Base-by-base conservation (phyloP, 1,139 yeast species). In the Suhomyces chickasaworum region DNA sequence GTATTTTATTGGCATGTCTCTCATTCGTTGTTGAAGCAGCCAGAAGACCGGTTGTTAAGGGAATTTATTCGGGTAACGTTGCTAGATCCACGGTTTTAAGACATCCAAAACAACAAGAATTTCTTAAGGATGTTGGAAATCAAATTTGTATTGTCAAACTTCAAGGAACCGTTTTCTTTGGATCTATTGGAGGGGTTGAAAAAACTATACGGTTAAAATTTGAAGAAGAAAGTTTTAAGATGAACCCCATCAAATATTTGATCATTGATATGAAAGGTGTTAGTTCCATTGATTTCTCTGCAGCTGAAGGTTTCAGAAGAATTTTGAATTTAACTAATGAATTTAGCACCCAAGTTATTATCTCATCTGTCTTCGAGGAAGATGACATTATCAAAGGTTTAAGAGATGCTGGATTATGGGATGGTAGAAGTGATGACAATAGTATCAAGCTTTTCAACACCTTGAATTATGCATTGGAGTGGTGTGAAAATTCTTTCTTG, bases 401-500 rank as follows among this genome's bases (percentile, higher is more conserved):
- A 48, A 73, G 83, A 51, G 89, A 85, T 53, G 89, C 89, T 10
- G 93, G 93, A 0, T 65, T 86, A 36, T 79, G 90, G 80, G 83
- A 80, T 48, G 65, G 71, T 15, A 70, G 53, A 63, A 64, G 31
- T 48, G 58, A 44, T n/a, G 69, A 61, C 10, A 65, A 68, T 35
- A 65, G 75, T 21, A 80, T 86, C 34, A 83, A 83, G 55, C 71
- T 88, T 35, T 88, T 87, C 61, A 78, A 80, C 48, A 86, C 89
- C 47, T 75, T 93, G 53, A 93, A 95, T 61, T 80, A 88, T 51
- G 97, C 97, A 0, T 74, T 93, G 44, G 98, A 93, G 65, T 91
- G 97, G 96, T 89, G 97, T 72, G 99, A 93, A 62, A 91, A 93
- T 66, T 84, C 86, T 54, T 89, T 90, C 58, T 75, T 93, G 57